A percentile compares a stretch with the other conserved stretches of the same genome.
phyloP scores from a whole-genome alignment of 2,329 filamentous ascomycete genomes.

The Stachybotrys echinatus region DNA sequence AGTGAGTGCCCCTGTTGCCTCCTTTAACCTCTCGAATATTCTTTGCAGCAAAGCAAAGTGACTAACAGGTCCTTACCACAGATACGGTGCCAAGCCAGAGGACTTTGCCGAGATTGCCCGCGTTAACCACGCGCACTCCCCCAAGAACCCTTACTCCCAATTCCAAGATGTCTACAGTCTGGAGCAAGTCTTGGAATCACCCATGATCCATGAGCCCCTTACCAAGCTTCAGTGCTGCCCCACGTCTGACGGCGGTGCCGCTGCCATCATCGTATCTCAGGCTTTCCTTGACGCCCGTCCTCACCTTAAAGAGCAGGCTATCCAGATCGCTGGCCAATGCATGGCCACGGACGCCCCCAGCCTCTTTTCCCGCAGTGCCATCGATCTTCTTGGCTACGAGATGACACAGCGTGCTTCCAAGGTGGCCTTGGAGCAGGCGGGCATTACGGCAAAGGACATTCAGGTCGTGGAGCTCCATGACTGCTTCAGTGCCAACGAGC shows the following conservation, averaged over 20 bases:
- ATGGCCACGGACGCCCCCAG: slow-evolving; percentile 78
- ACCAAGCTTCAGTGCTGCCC: slow-evolving; percentile 99
- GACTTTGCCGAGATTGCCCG: slow-evolving; percentile 95
- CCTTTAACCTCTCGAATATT: background rate
- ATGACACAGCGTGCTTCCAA: slow-evolving; percentile 72
- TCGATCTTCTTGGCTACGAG: slow-evolving; percentile 84
- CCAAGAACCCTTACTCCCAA: slow-evolving; percentile 94
- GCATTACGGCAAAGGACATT: slow-evolving; percentile 62
- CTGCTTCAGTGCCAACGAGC: slow-evolving; percentile 94
- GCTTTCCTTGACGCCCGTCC: slow-evolving; percentile 81
- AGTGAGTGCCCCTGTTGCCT: slow-evolving; percentile 41
- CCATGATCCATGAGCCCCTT: slow-evolving; percentile 78
- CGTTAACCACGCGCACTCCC: slow-evolving; percentile 87
- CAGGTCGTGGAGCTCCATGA: slow-evolving; percentile 91
- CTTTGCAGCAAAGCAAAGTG: background rate
- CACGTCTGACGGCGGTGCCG: slow-evolving; percentile 87
- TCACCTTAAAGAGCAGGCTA: slow-evolving; percentile 74
- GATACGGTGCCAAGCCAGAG: slow-evolving; percentile 73
- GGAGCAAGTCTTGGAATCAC: slow-evolving; percentile 70
- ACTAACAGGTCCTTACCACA: slow-evolving; percentile 23
- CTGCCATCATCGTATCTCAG: slow-evolving; percentile 84
- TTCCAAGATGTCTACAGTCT: slow-evolving; percentile 89
- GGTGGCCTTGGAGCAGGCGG: slow-evolving; percentile 69
- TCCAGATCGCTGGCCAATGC: slow-evolving; percentile 82
- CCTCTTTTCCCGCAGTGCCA: slow-evolving; percentile 73